phyloP scores from a whole-genome alignment of 2,329 filamentous ascomycete genomes.

The Didymosphaeria variabile region DNA sequence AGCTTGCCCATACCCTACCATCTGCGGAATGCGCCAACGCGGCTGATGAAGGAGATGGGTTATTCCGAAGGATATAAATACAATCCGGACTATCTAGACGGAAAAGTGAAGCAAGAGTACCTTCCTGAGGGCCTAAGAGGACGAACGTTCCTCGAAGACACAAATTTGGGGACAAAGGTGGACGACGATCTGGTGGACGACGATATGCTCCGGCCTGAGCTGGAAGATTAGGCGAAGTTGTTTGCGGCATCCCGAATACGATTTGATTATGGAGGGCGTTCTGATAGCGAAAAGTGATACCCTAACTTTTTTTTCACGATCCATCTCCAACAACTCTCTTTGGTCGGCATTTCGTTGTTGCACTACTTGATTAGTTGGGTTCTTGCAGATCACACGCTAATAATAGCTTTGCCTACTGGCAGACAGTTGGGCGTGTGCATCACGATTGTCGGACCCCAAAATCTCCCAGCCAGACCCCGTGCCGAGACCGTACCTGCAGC shows the following conservation, averaged over 20 bases:
- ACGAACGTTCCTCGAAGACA: conserved; percentile 78
- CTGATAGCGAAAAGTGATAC: conserved; percentile 10
- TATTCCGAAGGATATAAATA: conserved; percentile 96
- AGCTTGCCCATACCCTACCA: conserved; percentile 85
- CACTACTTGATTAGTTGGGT: too few relatives aligned
- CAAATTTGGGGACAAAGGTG: conserved; percentile 78
- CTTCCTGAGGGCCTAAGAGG: conserved; percentile 79
- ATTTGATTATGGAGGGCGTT: neutral
- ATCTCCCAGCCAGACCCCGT: neutral
- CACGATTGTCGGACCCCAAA: neutral
- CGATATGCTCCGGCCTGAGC: conserved; percentile 36
- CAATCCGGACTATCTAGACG: conserved; percentile 87
- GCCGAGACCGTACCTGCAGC: conserved; percentile 6
- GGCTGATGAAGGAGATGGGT: conserved; percentile 90
- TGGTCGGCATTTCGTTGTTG: too few relatives aligned
- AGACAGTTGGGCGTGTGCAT: neutral
- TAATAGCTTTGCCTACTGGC: neutral
- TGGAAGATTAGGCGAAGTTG: conserved; percentile 27
- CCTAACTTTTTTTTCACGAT: neutral
- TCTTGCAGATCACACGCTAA: neutral
- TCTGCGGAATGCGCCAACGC: conserved; percentile 89
- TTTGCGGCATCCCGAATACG: neutral
- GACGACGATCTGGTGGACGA: conserved; percentile 61
- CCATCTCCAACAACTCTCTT: neutral
- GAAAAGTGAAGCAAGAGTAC: conserved; percentile 86